A percentile compares a stretch with the other conserved stretches of the same genome.
phyloP scores from a whole-genome alignment of 129 eudicot species.

The Smallanthus sonchifolius region DNA sequence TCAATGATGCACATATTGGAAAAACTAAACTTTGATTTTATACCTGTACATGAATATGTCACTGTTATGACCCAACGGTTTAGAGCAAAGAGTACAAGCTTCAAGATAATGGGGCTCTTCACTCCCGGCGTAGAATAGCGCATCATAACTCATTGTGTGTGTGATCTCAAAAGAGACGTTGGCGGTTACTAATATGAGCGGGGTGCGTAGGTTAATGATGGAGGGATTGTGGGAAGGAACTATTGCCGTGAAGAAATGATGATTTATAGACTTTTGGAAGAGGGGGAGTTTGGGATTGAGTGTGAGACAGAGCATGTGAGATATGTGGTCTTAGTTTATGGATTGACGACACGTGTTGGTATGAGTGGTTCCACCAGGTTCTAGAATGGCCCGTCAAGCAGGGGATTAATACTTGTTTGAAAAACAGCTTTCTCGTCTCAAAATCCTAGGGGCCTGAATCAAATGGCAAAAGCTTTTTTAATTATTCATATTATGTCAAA shows the following conservation, averaged over 20 bases:
- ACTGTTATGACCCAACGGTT: constrained; percentile 49
- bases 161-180: neutral
- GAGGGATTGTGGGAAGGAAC: constrained; percentile 35
- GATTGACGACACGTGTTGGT: constrained; percentile 23
- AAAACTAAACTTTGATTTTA: neutral
- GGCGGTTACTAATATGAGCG: constrained; percentile 26
- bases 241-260: constrained; percentile 8
- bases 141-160: constrained; percentile 38
- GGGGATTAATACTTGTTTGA: neutral
- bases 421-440: constrained; percentile 26
- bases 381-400: constrained; percentile 18
- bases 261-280: constrained; percentile 35
- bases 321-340: constrained; percentile 3
- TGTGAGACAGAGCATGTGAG: constrained; percentile 18
- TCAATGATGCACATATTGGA: neutral
- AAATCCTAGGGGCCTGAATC: constrained; percentile 42
- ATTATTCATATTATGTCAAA: too few relatives aligned
- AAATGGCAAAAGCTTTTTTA: constrained; percentile 12
- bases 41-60: constrained; percentile 96
- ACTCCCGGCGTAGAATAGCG: constrained; percentile 45
- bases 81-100: constrained; percentile 73
- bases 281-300: constrained; percentile 14
- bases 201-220: constrained; percentile 28
- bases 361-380: neutral
- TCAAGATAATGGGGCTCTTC: constrained; percentile 80